Base-by-base conservation (phyloP, 2,329 filamentous ascomycete species). In the Aspergillus hortae region DNA sequence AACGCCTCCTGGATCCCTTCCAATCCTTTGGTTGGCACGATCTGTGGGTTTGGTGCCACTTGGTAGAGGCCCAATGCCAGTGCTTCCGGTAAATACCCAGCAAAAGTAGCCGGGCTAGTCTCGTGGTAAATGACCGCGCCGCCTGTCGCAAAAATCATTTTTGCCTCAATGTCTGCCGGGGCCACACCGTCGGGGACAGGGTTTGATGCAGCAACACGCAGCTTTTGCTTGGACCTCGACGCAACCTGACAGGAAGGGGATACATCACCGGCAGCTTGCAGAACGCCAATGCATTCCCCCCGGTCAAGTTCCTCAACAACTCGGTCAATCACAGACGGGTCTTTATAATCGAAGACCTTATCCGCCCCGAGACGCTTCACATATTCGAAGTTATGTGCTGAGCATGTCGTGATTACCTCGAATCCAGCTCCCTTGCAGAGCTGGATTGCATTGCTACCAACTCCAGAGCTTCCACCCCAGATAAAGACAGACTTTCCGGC, bases 401-500 rank as follows among this genome's bases (percentile, higher is more conserved):
- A 69, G 1, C 68, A 65, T 1, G 73, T 71, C 4, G 63, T 63
- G 50, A 74, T 58, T 10, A 78, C 73, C 27, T 68, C 66, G 45
- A 73, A 67, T 3, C 75, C 74, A 17, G 71, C 59, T 0, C 65
- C 69, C 1, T 57, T 64, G 0, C 74, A 74, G 10, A 76, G 59
- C 51, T 78, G 75, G 40, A 77, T 71, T 1, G 71, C 73, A 4
- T 59, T 63, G 30, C 67, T 67, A 0, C 79, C 77, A 1, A 78
- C 75, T n/a, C 68, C 70, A 0, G 75, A 74, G 2, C 74, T 72
- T 1, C 78, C 80, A n/a, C 80, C 79, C 77, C 78, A 82, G 15
- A 81, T 61, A 3, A 82, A 57, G 0, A 77, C 12, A 1, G 54
- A 45, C 36, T 51, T 45, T 11, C 45, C 48, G 6, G 44, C 46